These are phyloP conservation scores for Spergularia marina DNA, from an alignment of 148 eudicot species.

Conservation along the genomic window DNA sequence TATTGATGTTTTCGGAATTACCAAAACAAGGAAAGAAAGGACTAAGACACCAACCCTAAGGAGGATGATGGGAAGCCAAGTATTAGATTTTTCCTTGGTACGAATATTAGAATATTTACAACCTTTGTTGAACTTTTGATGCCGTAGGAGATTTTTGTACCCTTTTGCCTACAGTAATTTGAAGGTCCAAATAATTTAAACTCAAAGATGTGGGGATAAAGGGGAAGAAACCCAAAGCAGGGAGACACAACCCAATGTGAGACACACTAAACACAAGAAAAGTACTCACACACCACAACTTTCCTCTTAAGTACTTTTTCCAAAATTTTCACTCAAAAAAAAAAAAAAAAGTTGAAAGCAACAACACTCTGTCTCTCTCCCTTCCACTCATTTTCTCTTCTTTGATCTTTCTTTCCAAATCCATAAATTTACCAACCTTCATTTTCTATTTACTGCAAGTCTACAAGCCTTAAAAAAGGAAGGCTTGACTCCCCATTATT, in stretches of 20 bases:
- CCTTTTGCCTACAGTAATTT: background rate
- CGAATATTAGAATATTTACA: constrained; percentile 8
- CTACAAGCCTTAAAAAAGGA: constrained; percentile 31
- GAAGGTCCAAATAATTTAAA: constrained; percentile 11
- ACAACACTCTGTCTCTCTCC: constrained; percentile 39
- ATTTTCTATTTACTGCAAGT: constrained; percentile 29
- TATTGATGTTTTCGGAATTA: background rate
- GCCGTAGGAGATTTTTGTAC: constrained; percentile 3
- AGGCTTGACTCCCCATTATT: constrained; percentile 7
- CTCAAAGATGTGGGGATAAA: constrained; percentile 7
- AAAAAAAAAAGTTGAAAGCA: constrained; percentile 38
- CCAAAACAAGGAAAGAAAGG: background rate
- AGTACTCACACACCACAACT: constrained; percentile 24
- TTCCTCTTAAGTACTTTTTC: constrained; percentile 26
- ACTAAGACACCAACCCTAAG: background rate
- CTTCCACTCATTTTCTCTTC: constrained; percentile 30
- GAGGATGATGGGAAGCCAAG: constrained; percentile 3
- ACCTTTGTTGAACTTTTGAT: constrained; percentile 2
- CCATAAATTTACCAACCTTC: constrained; percentile 14
- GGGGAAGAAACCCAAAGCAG: constrained; percentile 16
- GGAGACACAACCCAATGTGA: constrained; percentile 24
- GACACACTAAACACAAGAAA: constrained; percentile 37
- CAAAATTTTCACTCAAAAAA: constrained; percentile 22
- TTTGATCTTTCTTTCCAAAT: constrained; percentile 11
- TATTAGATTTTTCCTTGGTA: background rate